Evolutionary conservation across 1,139 yeast species (phyloP).

Genomic region (Zygosaccharomyces sapae): DNA sequence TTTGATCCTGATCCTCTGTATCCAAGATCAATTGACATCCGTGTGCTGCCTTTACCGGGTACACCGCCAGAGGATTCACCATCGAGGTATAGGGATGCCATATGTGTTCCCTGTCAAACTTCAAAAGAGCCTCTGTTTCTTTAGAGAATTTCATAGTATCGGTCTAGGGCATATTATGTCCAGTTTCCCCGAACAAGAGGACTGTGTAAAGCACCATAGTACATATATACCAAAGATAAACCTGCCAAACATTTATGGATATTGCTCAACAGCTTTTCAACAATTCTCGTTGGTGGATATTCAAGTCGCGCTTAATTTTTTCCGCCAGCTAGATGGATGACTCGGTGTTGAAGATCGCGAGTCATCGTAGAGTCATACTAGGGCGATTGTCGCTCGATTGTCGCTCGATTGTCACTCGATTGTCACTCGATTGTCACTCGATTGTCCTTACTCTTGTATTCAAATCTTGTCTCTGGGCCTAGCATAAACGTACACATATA

Average conservation of each 20-base stretch:
- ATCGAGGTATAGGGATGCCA: conserved; percentile 39
- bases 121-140: conserved; percentile 14
- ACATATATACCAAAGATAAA: background rate
- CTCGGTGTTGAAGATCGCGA: too few relatives aligned
- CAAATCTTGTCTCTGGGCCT: too few relatives aligned
- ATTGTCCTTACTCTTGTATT: too few relatives aligned
- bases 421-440: too few relatives aligned
- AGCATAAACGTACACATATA: too few relatives aligned
- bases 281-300: too few relatives aligned
- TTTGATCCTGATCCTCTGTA: conserved; percentile 2
- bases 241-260: background rate
- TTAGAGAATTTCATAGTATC: conserved; percentile 8
- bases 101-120: conserved; percentile 32
- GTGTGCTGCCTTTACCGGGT: conserved; percentile 31
- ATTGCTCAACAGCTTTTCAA: background rate
- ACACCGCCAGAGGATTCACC: conserved; percentile 31
- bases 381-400: too few relatives aligned
- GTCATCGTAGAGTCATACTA: too few relatives aligned
- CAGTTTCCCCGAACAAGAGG: conserved; percentile 2
- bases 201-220: conserved; percentile 4
- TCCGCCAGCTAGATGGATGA: too few relatives aligned
- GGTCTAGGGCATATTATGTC: background rate
- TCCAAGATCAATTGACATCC: conserved; percentile 29
- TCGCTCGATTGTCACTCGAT: too few relatives aligned
- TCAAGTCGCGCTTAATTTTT: too few relatives aligned